These are phyloP conservation scores for Corylus americana DNA, from an alignment of 306 rosid genomes.

Conservation along the genomic window DNA sequence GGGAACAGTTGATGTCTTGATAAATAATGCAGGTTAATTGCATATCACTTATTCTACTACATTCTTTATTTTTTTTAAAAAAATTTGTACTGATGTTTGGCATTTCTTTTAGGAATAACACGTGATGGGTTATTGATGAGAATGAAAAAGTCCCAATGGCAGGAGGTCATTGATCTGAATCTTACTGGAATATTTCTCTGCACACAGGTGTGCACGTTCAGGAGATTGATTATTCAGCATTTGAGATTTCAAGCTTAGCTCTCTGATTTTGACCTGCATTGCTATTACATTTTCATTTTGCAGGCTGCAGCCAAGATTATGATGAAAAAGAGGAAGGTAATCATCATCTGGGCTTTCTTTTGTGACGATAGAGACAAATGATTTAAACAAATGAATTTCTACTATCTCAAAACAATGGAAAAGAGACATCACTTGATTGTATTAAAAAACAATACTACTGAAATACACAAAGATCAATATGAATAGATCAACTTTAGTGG, in stretches of 20 bases:
- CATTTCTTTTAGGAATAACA: conserved; percentile 70
- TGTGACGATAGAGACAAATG: background rate
- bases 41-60: background rate
- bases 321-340: conserved; percentile 92
- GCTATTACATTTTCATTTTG: conserved; percentile 25
- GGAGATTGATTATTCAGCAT: conserved; percentile 23
- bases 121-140: conserved; percentile 92
- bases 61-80: background rate
- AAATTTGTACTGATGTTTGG: conserved; percentile 16
- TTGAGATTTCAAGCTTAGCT: background rate
- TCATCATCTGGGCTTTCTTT: background rate
- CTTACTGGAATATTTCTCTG: conserved; percentile 94
- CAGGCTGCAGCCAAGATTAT: conserved; percentile 94
- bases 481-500: background rate
- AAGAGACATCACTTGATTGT: background rate
- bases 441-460: background rate
- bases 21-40: conserved; percentile 82
- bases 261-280: background rate
- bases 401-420: background rate
- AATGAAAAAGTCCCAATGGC: conserved; percentile 94
- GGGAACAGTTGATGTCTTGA: conserved; percentile 93
- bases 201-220: conserved; percentile 61
- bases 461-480: background rate
- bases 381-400: background rate
- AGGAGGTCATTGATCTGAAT: conserved; percentile 92